Evolutionary conservation across 345 rosid species (phyloP), one percentile per base, ranked within the genome.

Genomic region (Moringa oleifera): DNA sequence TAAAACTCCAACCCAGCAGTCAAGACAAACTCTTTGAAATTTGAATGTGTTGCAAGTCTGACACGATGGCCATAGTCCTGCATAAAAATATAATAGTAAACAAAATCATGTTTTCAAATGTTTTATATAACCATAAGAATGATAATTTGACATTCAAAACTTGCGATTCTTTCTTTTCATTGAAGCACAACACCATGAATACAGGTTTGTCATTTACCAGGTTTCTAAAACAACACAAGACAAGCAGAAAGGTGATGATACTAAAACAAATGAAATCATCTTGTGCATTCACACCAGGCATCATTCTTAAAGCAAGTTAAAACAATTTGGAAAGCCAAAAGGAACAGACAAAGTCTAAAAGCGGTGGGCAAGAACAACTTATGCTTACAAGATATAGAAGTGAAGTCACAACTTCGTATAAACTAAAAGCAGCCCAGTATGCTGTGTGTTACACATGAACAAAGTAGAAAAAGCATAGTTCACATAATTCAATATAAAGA

Each of bases 41-140:
- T 95, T 68, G 90, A 83, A 84, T 95, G 99, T 64, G 96, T 95
- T 46, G 99, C 99, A 70, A 95, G 78, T 79, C 99, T 91, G 74
- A 95, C 99, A 55, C 99, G 88, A 87, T 95, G 99, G 24, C 99
- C 99, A 76, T 86, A 87, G 68, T 95, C 97, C 99, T 95, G 87
- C 93, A 80, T 23, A 57, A 25, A 70, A 37, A 69, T 58, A 59
- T 67, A 46, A 59, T 51, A 41, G 17, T 15, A 41, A 41, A 41
- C 1, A 16, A 41, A 41, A 1, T 41, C 16, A 41, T 41, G 47
- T 7, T 41, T 28, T 28, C 33, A 28, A 3, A 28, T 28, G 33
- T 28, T 15, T 16, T 41, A 41, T 2, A 41, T 33, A 41, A 16
- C 47, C 47, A 41, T 15, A 41, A 11, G 17, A 41, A 41, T 41